phyloP scores from a whole-genome alignment of 202 grass and related monocot genomes.

The Eragrostis tef region DNA sequence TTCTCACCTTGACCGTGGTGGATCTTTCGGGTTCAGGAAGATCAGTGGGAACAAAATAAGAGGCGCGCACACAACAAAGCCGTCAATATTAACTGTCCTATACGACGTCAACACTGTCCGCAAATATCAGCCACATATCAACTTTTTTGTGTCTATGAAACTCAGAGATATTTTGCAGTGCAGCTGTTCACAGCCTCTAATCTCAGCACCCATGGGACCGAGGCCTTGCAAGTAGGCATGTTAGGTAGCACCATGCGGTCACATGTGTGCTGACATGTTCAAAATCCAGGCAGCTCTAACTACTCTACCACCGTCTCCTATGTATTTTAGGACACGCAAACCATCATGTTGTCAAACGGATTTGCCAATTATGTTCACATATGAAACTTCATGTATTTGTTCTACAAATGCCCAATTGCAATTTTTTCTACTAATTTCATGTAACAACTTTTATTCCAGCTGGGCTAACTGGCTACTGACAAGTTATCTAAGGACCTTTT shows the following conservation, averaged over 20 bases:
- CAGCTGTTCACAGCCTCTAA: slow-evolving; percentile 10
- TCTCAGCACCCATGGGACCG: neutral
- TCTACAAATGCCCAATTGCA: neutral
- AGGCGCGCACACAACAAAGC: neutral
- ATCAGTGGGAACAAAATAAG: neutral
- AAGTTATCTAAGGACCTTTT: too few relatives aligned
- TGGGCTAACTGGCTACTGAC: too few relatives aligned
- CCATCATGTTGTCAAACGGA: neutral
- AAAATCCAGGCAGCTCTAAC: neutral
- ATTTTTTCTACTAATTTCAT: too few relatives aligned
- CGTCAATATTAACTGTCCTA: neutral
- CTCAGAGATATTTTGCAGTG: slow-evolving; percentile 29
- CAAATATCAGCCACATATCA: neutral
- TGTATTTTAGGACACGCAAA: neutral
- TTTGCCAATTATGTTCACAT: neutral
- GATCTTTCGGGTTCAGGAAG: neutral
- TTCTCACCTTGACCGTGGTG: neutral
- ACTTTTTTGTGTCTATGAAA: neutral
- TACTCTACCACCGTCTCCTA: neutral
- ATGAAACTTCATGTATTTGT: neutral
- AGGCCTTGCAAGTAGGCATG: neutral
- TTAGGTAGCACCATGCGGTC: slow-evolving; percentile 24
- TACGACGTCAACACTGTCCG: neutral
- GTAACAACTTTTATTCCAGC: too few relatives aligned
- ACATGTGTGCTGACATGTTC: slow-evolving; percentile 24